Evolutionary conservation across 768 basidiomycete genomes (phyloP), one percentile per base, ranked within the genome.

Genomic region (Pisolithus albus): DNA sequence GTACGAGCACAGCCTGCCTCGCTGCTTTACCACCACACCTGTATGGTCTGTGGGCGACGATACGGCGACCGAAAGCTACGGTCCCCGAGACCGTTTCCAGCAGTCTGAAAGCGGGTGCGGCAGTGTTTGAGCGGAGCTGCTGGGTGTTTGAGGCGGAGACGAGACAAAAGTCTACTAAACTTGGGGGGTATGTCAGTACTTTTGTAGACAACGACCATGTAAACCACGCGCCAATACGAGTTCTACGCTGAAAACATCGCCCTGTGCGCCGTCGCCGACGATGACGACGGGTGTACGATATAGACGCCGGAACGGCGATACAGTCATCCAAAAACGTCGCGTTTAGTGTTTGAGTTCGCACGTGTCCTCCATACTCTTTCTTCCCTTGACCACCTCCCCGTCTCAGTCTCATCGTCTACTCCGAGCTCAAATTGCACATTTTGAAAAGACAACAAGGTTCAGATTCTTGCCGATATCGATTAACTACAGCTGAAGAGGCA

Each of bases 41-140:
- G 34, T 34, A 5, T 34, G 4, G 34, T 34, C 34, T 15, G 34
- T 34, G 34, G 0, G 11, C 34, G 15, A 34, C 2, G 5, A 15
- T 10, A 13, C 13, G 13, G 34, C 13, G 34, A 34, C 15, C 34
- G 34, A 34, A 34, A 34, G 13, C 11, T 15, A 34, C 11, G 34
- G 34, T 15, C 11, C 34, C 34, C 11, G 34, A 34, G 13, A 11
- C 13, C 11, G 34, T 34, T 34, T 34, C 13, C 5, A 15, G 34
- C 5, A 15, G 34, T 34, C 34, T 34, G 34, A 34, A 34, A 34
- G 2, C 34, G 13, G 34, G 34, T 34, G 34, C 34, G 34, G 34
- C 34, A 34, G 34, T 13, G 34, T 69, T 69, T 51, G 67, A 69
- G 66, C 66, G 66, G 66, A 67, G 66, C 65, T 66, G 55, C 54